phyloP scores from a whole-genome alignment of 1,284 basidiomycete genomes.

The Afroboletus lepidellus region DNA sequence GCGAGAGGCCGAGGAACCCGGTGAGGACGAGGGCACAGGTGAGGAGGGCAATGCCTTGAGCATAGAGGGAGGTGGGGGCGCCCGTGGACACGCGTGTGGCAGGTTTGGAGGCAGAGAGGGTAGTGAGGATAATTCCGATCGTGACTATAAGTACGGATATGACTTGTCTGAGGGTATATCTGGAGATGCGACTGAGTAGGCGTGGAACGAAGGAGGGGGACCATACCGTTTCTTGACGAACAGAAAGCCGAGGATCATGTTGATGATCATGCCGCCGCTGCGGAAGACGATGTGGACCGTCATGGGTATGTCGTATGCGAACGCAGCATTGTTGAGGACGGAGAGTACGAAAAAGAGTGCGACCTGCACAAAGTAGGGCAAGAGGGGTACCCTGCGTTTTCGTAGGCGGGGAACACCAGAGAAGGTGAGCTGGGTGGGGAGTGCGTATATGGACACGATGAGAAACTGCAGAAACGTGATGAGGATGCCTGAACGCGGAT shows the following conservation, averaged over 20 bases:
- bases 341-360: slow-evolving; percentile 79
- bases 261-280: slow-evolving; percentile 84
- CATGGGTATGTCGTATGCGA: slow-evolving; percentile 86
- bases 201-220: background rate
- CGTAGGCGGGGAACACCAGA: slow-evolving; percentile 47
- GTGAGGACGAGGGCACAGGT: slow-evolving; percentile 77
- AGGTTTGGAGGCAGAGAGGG: slow-evolving; percentile 62
- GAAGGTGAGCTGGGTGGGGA: slow-evolving; percentile 53
- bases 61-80: slow-evolving; percentile 48
- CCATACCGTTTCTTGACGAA: slow-evolving; percentile 46
- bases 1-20: slow-evolving; percentile 81
- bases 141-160: slow-evolving; percentile 80
- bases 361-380: slow-evolving; percentile 80
- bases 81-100: slow-evolving; percentile 18
- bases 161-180: slow-evolving; percentile 71
- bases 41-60: slow-evolving; percentile 73
- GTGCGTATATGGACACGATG: slow-evolving; percentile 66
- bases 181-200: slow-evolving; percentile 25
- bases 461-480: slow-evolving; percentile 86
- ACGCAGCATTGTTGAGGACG: slow-evolving; percentile 89
- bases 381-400: slow-evolving; percentile 69
- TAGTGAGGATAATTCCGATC: slow-evolving; percentile 79
- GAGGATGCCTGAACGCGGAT: slow-evolving; percentile 69
- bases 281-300: slow-evolving; percentile 93
- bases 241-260: slow-evolving; percentile 72